These are phyloP conservation scores for Debaryomyces nepalensis DNA, from an alignment of 1,139 yeast genomes.

Conservation along the genomic window DNA sequence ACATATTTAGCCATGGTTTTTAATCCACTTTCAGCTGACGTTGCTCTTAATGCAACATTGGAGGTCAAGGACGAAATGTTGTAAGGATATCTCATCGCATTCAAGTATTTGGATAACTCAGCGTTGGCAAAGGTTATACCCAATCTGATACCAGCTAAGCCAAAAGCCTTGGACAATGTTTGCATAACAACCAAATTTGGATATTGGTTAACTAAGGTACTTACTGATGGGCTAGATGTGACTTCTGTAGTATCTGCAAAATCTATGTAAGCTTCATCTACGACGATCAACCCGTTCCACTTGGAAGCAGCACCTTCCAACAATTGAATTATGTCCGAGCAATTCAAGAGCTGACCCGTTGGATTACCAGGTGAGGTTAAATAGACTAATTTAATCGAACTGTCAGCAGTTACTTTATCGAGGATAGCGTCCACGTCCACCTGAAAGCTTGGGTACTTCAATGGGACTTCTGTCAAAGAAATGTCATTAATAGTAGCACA, in stretches of 20 bases:
- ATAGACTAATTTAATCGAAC: conserved; percentile 71
- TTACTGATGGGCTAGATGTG: conserved; percentile 55
- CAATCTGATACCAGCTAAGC: conserved; percentile 90
- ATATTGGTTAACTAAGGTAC: conserved; percentile 81
- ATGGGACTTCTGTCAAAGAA: conserved; percentile 71
- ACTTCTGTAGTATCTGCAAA: conserved; percentile 50
- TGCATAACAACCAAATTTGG: conserved; percentile 89
- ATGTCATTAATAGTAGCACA: conserved; percentile 92
- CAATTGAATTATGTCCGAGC: conserved; percentile 53
- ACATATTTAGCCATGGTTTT: conserved; percentile 61
- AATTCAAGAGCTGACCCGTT: conserved; percentile 69
- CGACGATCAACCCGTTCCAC: conserved; percentile 82
- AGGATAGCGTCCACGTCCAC: conserved; percentile 62
- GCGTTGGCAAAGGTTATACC: conserved; percentile 76
- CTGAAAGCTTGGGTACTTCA: conserved; percentile 62
- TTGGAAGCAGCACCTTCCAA: conserved; percentile 44
- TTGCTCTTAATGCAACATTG: conserved; percentile 74
- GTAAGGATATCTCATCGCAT: conserved; percentile 94
- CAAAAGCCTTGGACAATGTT: conserved; percentile 92
- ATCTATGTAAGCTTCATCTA: conserved; percentile 96
- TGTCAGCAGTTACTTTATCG: conserved; percentile 57
- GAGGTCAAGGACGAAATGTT: conserved; percentile 87
- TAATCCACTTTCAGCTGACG: conserved; percentile 58
- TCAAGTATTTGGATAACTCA: conserved; percentile 67
- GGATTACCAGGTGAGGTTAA: conserved; percentile 99